A percentile compares a stretch with the other conserved stretches of the same genome.
phyloP scores from a whole-genome alignment of 768 basidiomycete species.

The Steccherinum ochraceum region DNA sequence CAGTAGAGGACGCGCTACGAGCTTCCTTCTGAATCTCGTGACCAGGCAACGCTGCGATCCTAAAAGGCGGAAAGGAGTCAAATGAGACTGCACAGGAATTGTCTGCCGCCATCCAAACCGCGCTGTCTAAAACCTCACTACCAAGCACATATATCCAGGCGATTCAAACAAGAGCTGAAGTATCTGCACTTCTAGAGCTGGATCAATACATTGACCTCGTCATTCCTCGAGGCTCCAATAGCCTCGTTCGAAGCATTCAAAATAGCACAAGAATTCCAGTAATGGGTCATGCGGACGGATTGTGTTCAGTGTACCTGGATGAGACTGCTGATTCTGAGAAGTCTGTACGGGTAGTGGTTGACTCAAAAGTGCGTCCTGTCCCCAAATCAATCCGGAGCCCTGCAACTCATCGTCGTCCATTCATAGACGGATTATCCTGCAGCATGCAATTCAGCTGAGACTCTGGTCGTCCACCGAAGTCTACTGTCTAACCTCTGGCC shows the following conservation, averaged over 20 bases:
- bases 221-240: constrained; percentile 92
- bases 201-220: constrained; percentile 95
- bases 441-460: constrained; percentile 92
- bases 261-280: constrained; percentile 89
- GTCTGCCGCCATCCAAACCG: constrained; percentile 71
- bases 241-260: constrained; percentile 84
- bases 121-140: constrained; percentile 65
- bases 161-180: constrained; percentile 87
- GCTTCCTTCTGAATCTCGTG: neutral
- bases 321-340: constrained; percentile 73
- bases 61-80: constrained; percentile 98
- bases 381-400: neutral
- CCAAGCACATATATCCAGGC: constrained; percentile 83
- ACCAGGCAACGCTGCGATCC: constrained; percentile 90
- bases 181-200: constrained; percentile 77
- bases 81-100: constrained; percentile 71
- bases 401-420: too few species aligned
- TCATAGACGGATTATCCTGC: constrained; percentile 86
- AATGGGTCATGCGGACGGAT: constrained; percentile 98
- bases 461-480: constrained; percentile 75
- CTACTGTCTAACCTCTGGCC: constrained; percentile 76
- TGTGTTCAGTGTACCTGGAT: constrained; percentile 89
- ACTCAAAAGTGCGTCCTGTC: constrained; percentile 70
- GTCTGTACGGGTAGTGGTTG: constrained; percentile 75
- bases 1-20: neutral